Evolutionary conservation across 441 rosid genomes (phyloP), one percentile per base, ranked within the genome.

Genomic region (Euphorbia celastroides): DNA sequence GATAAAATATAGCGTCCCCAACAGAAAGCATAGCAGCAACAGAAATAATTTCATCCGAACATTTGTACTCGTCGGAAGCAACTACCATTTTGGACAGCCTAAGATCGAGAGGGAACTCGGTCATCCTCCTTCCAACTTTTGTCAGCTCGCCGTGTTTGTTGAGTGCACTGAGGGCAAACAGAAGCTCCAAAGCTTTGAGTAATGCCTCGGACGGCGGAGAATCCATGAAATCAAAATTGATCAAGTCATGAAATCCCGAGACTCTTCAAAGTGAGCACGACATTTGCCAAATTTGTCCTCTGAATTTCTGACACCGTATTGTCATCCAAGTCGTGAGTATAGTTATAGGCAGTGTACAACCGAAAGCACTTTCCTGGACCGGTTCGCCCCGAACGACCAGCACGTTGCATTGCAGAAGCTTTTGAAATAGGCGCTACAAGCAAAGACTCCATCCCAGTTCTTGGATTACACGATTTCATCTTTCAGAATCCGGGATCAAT

Each of bases 401-500:
- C 93, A 44, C 98, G 90, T 75, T 95, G 99, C 75, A 77, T 85
- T n/a, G 99, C 98, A 65, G 99, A 92, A 72, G 98, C 99, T 79
- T 95, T 95, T 28, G 99, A 95, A 65, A 90, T 88, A 6, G 99
- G 98, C 74, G 92, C 80, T 20, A 95, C 80, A 48, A 90, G 87
- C 82, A 95, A 80, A 57, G 98, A 87, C 74, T 95, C 99, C 99
- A 92, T 92, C 64, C 99, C 99, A 17, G 99, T 90, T 75, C 98
- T 90, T 8, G 98, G 97, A 72, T 95, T 95, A 80, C 90, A 92
- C 3, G 98, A 90, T 28, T 85, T 95, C 96, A 90, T 93, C 85
- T 95, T 92, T 79, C 90, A 85, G 76, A 87, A 95, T 16, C 98
- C 98, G 3, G 98, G 98, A 80, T 95, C 99, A 73, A 95, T 84